Conservation (phyloP, 139 green algal species). For the Nannochloris sp. region DNA sequence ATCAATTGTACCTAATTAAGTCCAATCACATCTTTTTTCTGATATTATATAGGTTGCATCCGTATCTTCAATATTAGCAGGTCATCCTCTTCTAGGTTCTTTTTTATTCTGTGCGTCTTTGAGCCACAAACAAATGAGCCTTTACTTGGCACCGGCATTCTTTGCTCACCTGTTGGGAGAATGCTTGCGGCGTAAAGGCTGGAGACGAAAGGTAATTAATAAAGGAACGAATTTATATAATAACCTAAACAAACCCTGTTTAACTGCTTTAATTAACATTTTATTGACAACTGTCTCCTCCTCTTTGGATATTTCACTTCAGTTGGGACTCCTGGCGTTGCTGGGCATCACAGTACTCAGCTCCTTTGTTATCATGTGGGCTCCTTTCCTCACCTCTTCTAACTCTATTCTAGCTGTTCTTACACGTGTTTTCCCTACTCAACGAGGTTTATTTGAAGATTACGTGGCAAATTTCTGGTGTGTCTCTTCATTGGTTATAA, state of each 20-base stretch:
- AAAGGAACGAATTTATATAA: not conserved
- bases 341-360: constrained; percentile 49
- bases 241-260: not conserved
- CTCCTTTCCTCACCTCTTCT: constrained; percentile 49
- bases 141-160: constrained; percentile 95
- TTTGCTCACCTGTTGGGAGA: constrained; percentile 88
- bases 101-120: constrained; percentile 75
- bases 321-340: not conserved
- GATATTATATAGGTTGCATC: constrained; percentile 35
- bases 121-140: constrained; percentile 96
- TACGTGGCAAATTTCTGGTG: constrained; percentile 99
- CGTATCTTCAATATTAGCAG: constrained; percentile 31
- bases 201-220: not conserved
- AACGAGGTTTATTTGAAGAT: constrained; percentile 91
- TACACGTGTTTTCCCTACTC: constrained; percentile 71
- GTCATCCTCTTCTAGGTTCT: constrained; percentile 43
- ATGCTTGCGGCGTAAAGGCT: constrained; percentile 41
- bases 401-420: constrained; percentile 21
- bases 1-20: constrained; percentile 44
- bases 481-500: constrained; percentile 62
- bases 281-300: too few relatives aligned
- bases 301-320: not conserved
- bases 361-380: constrained; percentile 75
- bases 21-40: not conserved
- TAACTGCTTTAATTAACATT: too few relatives aligned